These are phyloP conservation scores for Yamadazyma atmosphaerica DNA, from an alignment of 1,139 yeast genomes.

Conservation along the genomic window DNA sequence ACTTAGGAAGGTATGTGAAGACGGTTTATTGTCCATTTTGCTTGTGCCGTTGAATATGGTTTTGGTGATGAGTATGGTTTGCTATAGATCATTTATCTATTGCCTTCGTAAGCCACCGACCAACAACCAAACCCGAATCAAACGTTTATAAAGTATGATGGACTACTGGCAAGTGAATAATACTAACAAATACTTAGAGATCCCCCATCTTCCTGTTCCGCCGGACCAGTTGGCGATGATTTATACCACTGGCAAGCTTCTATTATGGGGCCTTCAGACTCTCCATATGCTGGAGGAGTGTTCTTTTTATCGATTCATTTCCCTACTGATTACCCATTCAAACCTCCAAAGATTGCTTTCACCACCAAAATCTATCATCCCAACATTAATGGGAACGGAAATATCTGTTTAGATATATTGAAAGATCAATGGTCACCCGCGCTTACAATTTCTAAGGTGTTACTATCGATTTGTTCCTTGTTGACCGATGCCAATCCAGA, in stretches of 20 bases:
- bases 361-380: conserved; percentile 92
- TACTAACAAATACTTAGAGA: conserved; percentile 53
- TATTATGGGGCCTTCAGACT: conserved; percentile 93
- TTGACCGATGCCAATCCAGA: conserved; percentile 98
- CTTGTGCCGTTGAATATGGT: background rate
- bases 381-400: conserved; percentile 84
- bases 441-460: conserved; percentile 82
- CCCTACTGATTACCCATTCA: conserved; percentile 94
- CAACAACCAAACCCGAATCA: no score
- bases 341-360: conserved; percentile 90
- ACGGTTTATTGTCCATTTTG: background rate
- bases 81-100: no score
- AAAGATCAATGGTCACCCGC: conserved; percentile 95
- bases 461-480: conserved; percentile 84
- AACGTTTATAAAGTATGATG: no score
- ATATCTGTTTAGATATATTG: conserved; percentile 81
- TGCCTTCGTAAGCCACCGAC: no score
- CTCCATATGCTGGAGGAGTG: conserved; percentile 92
- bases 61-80: no score
- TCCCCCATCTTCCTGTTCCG: conserved; percentile 98
- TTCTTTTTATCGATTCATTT: conserved; percentile 88
- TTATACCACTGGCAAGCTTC: conserved; percentile 97
- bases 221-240: conserved; percentile 98
- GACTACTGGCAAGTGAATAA: no score
- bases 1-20: conserved; percentile 89